A percentile compares a stretch with the other conserved stretches of the same genome.
phyloP scores from a whole-genome alignment of 495 filamentous ascomycete genomes.

The Lepraria neglecta region DNA sequence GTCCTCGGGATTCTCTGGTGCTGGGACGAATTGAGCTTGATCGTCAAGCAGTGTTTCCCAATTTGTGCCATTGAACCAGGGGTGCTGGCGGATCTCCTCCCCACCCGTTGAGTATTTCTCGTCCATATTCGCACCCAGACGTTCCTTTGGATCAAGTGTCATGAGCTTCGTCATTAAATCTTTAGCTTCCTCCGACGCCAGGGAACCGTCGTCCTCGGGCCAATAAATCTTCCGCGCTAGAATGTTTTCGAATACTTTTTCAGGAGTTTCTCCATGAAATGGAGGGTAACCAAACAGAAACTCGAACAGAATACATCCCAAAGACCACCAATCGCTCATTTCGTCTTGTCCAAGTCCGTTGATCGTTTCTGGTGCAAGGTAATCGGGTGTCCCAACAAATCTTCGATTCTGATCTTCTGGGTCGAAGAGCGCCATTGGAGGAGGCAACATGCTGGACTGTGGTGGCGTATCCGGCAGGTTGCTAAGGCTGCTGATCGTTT shows the following conservation, averaged over 20 bases:
- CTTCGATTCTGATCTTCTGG: slow-evolving; percentile 87
- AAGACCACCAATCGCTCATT: slow-evolving; percentile 98
- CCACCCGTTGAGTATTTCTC: slow-evolving; percentile 76
- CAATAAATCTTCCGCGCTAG: slow-evolving; percentile 81
- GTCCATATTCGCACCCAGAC: slow-evolving; percentile 76
- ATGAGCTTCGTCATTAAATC: slow-evolving; percentile 90
- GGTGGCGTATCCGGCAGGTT: slow-evolving; percentile 52
- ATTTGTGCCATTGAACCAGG: slow-evolving; percentile 82
- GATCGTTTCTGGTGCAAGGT: slow-evolving; percentile 94
- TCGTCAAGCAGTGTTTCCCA: slow-evolving; percentile 89
- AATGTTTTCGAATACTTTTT: slow-evolving; percentile 96
- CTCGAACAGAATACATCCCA: slow-evolving; percentile 96
- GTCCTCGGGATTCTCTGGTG: slow-evolving; percentile 87
- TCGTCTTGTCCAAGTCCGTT: slow-evolving; percentile 92
- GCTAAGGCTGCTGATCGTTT: slow-evolving; percentile 50
- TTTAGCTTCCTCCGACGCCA: slow-evolving; percentile 68
- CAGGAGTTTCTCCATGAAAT: slow-evolving; percentile 85
- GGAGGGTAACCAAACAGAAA: slow-evolving; percentile 89
- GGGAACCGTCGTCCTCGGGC: slow-evolving; percentile 60
- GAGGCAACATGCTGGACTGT: slow-evolving; percentile 77
- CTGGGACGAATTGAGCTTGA: slow-evolving; percentile 91
- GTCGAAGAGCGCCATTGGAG: slow-evolving; percentile 92
- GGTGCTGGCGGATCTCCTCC: slow-evolving; percentile 79
- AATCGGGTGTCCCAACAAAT: slow-evolving; percentile 96
- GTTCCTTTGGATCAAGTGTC: slow-evolving; percentile 68